A percentile compares a stretch with the other conserved stretches of the same genome.
Conservation (phyloP, 164 flowering plant species). For the Vitis riparia region DNA sequence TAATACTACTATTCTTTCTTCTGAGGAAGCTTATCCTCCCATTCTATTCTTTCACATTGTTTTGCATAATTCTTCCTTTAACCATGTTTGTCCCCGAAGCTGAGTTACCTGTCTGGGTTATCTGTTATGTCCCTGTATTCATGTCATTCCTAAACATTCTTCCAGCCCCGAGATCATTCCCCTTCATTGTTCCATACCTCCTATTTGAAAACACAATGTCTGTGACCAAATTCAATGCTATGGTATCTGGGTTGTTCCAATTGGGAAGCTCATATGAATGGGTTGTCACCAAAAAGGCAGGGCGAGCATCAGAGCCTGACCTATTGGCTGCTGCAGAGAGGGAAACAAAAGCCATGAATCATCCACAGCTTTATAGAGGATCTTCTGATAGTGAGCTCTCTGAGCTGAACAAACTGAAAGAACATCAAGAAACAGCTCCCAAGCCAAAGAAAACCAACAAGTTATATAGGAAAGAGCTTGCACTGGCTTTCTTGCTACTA, state of each 20-base stretch:
- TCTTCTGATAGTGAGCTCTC: background rate
- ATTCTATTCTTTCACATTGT: constrained; percentile 27
- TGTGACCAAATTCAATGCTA: constrained; percentile 30
- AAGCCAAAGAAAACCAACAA: constrained; percentile 2
- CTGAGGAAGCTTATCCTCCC: constrained; percentile 27
- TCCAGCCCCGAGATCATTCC: constrained; percentile 28
- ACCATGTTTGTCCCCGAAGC: constrained; percentile 36
- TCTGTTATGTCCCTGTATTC: constrained; percentile 23
- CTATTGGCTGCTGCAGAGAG: constrained; percentile 12
- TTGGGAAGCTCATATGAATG: constrained; percentile 28
- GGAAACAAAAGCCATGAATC: constrained; percentile 4
- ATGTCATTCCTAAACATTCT: constrained; percentile 30
- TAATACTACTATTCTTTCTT: constrained; percentile 31
- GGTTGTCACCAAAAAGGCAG: constrained; percentile 29
- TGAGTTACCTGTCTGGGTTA: constrained; percentile 26
- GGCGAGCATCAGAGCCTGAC: constrained; percentile 25
- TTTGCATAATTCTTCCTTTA: constrained; percentile 17
- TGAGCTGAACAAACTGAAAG: background rate
- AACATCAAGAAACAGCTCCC: background rate
- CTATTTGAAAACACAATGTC: constrained; percentile 34
- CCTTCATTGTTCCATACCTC: constrained; percentile 28
- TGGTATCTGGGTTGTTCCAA: constrained; percentile 30
- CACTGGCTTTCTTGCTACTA: constrained; percentile 12
- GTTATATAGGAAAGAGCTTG: constrained; percentile 13
- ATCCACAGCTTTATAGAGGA: background rate